These are phyloP conservation scores for Hexamita inflata DNA, from an alignment of 208 protist genomes.

Conservation along the genomic window DNA sequence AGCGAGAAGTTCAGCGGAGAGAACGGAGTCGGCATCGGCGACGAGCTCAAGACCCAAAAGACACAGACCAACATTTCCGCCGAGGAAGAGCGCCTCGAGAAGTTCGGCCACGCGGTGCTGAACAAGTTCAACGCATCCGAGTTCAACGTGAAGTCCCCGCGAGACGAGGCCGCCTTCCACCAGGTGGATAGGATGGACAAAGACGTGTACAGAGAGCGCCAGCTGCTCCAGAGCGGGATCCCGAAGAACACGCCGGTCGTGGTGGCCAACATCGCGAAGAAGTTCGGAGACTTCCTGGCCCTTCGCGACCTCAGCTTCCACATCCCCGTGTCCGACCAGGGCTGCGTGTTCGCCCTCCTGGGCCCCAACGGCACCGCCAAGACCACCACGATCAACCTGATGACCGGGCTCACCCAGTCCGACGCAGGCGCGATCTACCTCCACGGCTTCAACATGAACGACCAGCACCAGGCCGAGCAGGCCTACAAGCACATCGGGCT, in stretches of 20 bases:
- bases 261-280: conserved; percentile 6
- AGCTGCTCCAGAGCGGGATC: neutral
- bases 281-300: neutral
- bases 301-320: conserved; percentile 17
- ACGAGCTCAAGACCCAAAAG: too few species aligned
- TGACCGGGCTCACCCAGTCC: conserved; percentile 4
- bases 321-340: conserved; percentile 5
- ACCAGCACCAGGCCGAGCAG: neutral
- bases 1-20: too few species aligned
- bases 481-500: conserved; percentile 1
- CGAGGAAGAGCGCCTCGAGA: too few species aligned
- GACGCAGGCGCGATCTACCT: neutral
- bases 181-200: neutral
- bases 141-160: neutral
- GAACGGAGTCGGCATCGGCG: too few species aligned
- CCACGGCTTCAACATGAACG: neutral
- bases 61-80: too few species aligned
- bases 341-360: conserved; percentile 41
- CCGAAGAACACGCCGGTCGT: neutral
- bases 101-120: too few species aligned
- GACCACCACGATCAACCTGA: conserved; percentile 42
- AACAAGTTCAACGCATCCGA: too few species aligned
- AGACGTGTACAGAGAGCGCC: conserved; percentile 8
- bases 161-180: neutral
- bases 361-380: conserved; percentile 50